Evolutionary conservation across 805 yeast species (phyloP), one percentile per base, ranked within the genome.

Genomic region (Spencermartinsiella europaea): DNA sequence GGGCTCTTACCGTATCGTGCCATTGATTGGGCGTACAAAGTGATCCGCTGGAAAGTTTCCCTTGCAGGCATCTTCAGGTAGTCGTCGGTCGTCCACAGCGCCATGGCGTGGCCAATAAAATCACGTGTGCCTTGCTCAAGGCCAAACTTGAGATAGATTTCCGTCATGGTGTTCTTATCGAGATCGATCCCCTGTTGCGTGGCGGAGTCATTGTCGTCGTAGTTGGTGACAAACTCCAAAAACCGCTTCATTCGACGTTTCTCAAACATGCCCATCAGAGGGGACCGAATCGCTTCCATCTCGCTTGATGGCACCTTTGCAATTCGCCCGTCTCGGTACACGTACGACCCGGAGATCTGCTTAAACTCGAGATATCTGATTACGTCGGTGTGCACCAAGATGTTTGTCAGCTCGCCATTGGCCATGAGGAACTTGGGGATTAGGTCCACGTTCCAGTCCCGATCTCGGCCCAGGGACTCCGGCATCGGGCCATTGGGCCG

Each of bases 91-190:
- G 93, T 77, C 83, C 95, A 90, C 50, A 93, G 76, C 14, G 97
- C 99, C 99, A 93, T 93, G 3, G 99, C 93, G 66, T 93, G 99
- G 39, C 99, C 99, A 54, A 93, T 86, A 61, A 93, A 93, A 66
- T 93, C 98, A 63, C 87, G 84, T 17, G 98, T 90, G 33, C 96
- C 96, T 46, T 79, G 77, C 59, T 93, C 96, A 45, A 93, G 77
- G 4, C 98, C 96, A 61, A 81, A 93, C 65, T 91, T 83, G 61
- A 78, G 76, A 67, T 85, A 93, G 33, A 93, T 83, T 58, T 88
- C 95, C 54, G 86, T 87, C 91, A 90, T 91, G 42, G 96, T 85
- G 65, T 83, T 84, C 52, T 73, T 76, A 67, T 91, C 97, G 56
- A 93, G 75, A 64, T 91, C 83, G 36, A 90, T 70, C 28, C 70